phyloP scores from a whole-genome alignment of 257 asterid genomes.

The Nicotiana benthamiana region DNA sequence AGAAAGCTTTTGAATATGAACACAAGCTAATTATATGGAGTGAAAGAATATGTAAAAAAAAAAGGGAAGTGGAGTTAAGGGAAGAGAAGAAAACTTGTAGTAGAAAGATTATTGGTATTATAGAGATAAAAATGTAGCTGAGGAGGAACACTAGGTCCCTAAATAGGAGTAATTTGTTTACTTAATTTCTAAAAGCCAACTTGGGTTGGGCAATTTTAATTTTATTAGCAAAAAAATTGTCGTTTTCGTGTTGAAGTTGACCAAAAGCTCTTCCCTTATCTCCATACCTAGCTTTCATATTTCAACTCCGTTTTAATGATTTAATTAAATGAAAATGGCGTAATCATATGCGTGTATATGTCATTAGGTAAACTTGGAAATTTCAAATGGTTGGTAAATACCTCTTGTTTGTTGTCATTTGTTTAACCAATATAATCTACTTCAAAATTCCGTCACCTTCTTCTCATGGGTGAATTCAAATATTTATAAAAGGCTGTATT shows the following conservation, averaged over 20 bases:
- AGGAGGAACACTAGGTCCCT: slow-evolving; percentile 31
- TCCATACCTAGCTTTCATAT: not conserved
- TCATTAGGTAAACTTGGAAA: not conserved
- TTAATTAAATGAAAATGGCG: not conserved
- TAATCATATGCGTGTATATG: not conserved
- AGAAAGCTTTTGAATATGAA: no score
- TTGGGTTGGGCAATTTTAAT: slow-evolving; percentile 4
- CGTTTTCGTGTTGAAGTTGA: not conserved
- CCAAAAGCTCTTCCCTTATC: slow-evolving; percentile 2
- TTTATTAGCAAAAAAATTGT: not conserved
- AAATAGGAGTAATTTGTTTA: slow-evolving; percentile 24
- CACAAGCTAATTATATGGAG: not conserved
- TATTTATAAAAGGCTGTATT: not conserved
- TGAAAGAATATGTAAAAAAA: not conserved
- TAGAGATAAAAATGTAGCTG: slow-evolving; percentile 19
- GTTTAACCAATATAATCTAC: slow-evolving; percentile 55
- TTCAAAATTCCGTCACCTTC: not conserved
- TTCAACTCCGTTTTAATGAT: not conserved
- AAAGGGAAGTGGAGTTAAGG: slow-evolving; percentile 12
- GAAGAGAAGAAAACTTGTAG: slow-evolving; percentile 13
- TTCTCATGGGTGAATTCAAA: not conserved
- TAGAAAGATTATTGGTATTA: slow-evolving; percentile 23
- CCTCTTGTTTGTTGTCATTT: slow-evolving; percentile 48
- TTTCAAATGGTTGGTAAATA: slow-evolving; percentile 12
- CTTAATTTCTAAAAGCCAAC: not conserved